A percentile compares a stretch with the other conserved stretches of the same genome.
Conservation (phyloP, 176 grass and related monocot species). For the Echinochloa phyllopogon region DNA sequence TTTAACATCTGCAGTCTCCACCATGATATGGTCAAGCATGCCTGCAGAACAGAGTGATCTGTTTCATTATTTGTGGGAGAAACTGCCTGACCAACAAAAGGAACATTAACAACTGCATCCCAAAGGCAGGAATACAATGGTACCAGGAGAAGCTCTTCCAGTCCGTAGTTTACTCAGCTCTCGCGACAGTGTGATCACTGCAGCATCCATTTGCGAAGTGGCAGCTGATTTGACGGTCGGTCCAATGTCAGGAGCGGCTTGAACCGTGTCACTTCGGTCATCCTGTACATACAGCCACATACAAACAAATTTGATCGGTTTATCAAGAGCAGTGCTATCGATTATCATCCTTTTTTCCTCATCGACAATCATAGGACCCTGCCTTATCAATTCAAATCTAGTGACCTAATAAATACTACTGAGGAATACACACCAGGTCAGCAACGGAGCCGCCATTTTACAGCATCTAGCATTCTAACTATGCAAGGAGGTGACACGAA, state of each 20-base stretch:
- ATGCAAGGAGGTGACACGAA: not conserved
- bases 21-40: conserved; percentile 95
- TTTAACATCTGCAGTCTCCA: conserved; percentile 71
- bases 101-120: conserved; percentile 23
- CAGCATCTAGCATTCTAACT: not conserved
- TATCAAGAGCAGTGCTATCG: not conserved
- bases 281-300: conserved; percentile 57
- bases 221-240: conserved; percentile 73
- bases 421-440: not conserved
- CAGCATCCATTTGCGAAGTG: conserved; percentile 78
- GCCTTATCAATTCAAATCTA: not conserved
- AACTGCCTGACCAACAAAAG: not conserved
- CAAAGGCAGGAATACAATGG: not conserved
- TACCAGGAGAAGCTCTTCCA: conserved; percentile 85
- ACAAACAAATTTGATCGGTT: conserved; percentile 27
- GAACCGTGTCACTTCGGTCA: conserved; percentile 75
- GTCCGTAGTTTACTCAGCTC: conserved; percentile 91
- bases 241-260: conserved; percentile 67
- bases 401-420: not conserved
- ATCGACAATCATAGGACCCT: not conserved
- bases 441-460: not conserved
- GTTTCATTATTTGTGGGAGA: not conserved
- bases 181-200: conserved; percentile 70
- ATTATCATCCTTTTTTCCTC: not conserved
- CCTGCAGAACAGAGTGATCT: conserved; percentile 51